Base-by-base conservation (phyloP, 495 filamentous ascomycete genomes). In the Neurospora sp. region DNA sequence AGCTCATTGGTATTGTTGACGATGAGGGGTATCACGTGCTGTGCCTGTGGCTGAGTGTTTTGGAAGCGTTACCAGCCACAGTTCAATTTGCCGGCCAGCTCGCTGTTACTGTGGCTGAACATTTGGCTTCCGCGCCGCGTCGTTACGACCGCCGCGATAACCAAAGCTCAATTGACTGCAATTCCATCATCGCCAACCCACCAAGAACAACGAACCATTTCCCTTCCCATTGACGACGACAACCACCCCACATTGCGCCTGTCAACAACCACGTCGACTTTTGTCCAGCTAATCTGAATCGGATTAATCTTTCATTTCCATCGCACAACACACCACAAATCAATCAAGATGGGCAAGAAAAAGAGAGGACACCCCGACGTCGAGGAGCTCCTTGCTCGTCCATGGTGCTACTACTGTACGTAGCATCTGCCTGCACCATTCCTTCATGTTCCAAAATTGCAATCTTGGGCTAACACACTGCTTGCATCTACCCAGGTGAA, bases 321-420 rank as follows among this genome's bases (percentile, higher is more conserved):
- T 66, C 27, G 27, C 22, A 31, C 27, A 61, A 61, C 31, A 2
- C 1, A 61, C 53, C 1, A 37, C 16, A 42, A 22, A 69, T 38
- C 40, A 12, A n/a, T 22, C 69, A 75, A 27, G 70, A 96, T 96
- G 90, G 91, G 90, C 74, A 97, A 96, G 82, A 92, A 92, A 83
- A 96, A 94, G 85, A 89, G 92, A 80, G 88, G 88, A 74, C 91
- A 92, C 78, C 94, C 94, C 66, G 89, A 93, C 74, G 81, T 97
- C 76, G 92, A 98, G 79, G 94, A 98, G 83, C 85, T 97, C 69
- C 86, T 98, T 39, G 86, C 86, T 72, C 91, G 95, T 66, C 92
- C 96, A 46, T 98, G 94, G 94, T 99, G 96, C 85, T 99, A 97
- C 82, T 99, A 99, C 83, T 99, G 96, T 88, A 76, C 66, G 85